Conservation (phyloP, 768 basidiomycete genomes). For the Suillus lakei region DNA sequence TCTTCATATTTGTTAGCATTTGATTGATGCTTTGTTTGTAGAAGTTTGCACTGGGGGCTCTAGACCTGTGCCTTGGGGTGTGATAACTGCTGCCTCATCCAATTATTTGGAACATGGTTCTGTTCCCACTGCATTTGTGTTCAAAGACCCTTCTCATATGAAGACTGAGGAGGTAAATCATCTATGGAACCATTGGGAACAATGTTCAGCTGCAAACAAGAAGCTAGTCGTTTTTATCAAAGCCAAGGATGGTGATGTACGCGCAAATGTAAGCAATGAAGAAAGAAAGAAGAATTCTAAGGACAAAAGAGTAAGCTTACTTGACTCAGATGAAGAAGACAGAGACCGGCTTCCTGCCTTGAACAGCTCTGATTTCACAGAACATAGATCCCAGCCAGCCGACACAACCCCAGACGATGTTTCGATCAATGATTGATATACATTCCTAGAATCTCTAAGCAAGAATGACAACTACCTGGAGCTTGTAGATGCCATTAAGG, state of each 20-base stretch:
- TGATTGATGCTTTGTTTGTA: no score
- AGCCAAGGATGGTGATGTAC: not conserved
- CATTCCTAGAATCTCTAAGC: not conserved
- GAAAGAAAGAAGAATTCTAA: not conserved
- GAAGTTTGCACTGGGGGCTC: not conserved
- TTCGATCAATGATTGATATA: not conserved
- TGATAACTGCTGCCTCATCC: not conserved
- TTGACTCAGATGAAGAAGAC: not conserved
- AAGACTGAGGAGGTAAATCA: not conserved
- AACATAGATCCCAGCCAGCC: not conserved
- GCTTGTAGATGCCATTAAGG: not conserved
- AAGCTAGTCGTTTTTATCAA: not conserved
- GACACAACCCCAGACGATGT: not conserved
- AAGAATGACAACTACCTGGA: not conserved
- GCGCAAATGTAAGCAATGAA: not conserved
- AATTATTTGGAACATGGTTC: not conserved
- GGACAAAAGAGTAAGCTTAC: not conserved
- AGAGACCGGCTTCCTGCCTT: not conserved
- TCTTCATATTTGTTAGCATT: no score
- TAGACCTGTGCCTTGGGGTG: not conserved
- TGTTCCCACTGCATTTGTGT: not conserved
- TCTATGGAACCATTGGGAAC: not conserved
- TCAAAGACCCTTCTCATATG: constrained; percentile 1
- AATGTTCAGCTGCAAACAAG: fast-evolving
- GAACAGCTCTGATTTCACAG: not conserved